A percentile compares a stretch with the other conserved stretches of the same genome.
Evolutionary conservation across 78 protist genomes (phyloP).

Genomic region (Speleostelium caveatum): DNA sequence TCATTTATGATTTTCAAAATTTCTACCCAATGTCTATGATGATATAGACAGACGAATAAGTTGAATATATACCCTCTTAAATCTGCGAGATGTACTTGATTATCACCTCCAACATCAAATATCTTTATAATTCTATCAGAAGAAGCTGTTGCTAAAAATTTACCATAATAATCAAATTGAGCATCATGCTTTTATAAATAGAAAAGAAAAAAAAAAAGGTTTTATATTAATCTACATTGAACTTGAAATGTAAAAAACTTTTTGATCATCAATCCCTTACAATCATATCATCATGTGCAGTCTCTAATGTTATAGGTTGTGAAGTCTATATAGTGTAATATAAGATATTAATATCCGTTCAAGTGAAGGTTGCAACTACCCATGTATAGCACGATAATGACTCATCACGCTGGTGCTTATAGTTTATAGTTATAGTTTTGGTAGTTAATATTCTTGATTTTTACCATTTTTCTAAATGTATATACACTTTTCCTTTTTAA

Average conservation of each 20-base stretch:
- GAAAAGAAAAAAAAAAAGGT: not conserved
- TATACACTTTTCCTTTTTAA: too few species aligned
- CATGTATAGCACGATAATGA: too few species aligned
- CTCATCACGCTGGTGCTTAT: too few species aligned
- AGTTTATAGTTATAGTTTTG: too few species aligned
- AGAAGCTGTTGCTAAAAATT: conserved; percentile 96
- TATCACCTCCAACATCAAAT: conserved; percentile 85
- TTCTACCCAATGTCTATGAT: not conserved
- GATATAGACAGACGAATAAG: too few species aligned
- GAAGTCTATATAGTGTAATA: not conserved
- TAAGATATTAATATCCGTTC: not conserved
- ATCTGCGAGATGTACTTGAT: conserved; percentile 73
- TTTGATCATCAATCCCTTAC: conserved; percentile 19
- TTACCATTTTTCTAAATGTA: too few species aligned
- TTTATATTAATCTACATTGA: not conserved
- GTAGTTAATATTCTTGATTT: too few species aligned
- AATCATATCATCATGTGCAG: conserved; percentile 92
- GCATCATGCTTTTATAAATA: conserved; percentile 92
- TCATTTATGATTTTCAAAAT: not conserved
- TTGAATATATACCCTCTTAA: conserved; percentile 82
- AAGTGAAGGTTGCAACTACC: too few species aligned
- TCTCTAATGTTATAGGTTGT: conserved; percentile 62
- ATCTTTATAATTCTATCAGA: conserved; percentile 94
- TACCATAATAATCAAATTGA: conserved; percentile 97
- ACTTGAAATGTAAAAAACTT: not conserved